Conservation (phyloP, 805 yeast genomes). For the Pichia manshurica region DNA sequence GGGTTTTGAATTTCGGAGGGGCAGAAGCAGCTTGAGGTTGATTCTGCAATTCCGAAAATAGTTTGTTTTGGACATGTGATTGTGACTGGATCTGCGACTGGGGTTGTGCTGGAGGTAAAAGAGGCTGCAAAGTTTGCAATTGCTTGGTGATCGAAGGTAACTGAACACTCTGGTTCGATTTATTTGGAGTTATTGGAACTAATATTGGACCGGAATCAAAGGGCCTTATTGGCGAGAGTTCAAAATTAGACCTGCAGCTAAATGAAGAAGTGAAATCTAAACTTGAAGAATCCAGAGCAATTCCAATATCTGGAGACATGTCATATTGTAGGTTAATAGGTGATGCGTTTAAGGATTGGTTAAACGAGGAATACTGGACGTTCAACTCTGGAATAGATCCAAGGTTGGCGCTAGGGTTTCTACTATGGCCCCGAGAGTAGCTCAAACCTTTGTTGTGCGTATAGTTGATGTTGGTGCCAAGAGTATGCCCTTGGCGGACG, state of each 20-base stretch:
- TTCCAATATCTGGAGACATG: conserved; percentile 15
- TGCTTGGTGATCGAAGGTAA: conserved; percentile 17
- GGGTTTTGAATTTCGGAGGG: conserved; percentile 6
- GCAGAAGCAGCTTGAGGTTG: conserved; percentile 2
- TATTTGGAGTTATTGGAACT: conserved; percentile 57
- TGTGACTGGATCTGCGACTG: too few species aligned
- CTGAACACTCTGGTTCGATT: conserved; percentile 10
- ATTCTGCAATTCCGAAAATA: not conserved
- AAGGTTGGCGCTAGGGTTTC: conserved; percentile 6
- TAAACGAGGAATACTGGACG: conserved; percentile 11
- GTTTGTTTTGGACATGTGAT: not conserved
- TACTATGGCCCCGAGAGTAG: not conserved
- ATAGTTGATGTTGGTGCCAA: not conserved
- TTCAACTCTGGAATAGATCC: conserved; percentile 11
- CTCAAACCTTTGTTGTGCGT: not conserved
- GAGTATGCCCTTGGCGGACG: too few species aligned
- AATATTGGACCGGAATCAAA: conserved; percentile 57
- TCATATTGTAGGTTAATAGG: conserved; percentile 24
- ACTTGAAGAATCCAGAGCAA: conserved; percentile 29
- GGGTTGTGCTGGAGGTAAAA: not conserved
- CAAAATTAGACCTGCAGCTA: conserved; percentile 60
- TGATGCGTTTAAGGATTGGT: conserved; percentile 12
- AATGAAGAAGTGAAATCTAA: conserved; percentile 58
- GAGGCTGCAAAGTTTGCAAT: conserved; percentile 7
- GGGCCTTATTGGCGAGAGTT: conserved; percentile 52